phyloP scores from a whole-genome alignment of 2,329 filamentous ascomycete species.

The Zymoseptoria brevis region DNA sequence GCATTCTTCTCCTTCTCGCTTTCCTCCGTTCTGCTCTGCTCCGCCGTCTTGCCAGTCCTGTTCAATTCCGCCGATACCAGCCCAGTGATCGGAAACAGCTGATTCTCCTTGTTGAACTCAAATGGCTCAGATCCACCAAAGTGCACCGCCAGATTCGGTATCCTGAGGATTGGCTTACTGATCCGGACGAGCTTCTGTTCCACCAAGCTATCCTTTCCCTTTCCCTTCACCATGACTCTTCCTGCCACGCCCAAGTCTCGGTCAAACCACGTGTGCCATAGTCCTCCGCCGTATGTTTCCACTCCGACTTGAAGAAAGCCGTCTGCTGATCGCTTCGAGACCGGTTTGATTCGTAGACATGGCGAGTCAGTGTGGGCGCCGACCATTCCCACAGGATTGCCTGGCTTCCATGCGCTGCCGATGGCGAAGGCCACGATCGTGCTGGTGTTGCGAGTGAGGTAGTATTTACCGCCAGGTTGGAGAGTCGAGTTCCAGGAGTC shows the following conservation, averaged over 20 bases:
- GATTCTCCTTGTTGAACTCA: slow-evolving; percentile 92
- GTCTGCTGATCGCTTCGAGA: slow-evolving; percentile 77
- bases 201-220: slow-evolving; percentile 59
- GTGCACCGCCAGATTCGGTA: slow-evolving; percentile 91
- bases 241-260: slow-evolving; percentile 87
- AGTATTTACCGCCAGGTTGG: slow-evolving; percentile 87
- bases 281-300: slow-evolving; percentile 91
- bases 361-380: slow-evolving; percentile 95
- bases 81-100: slow-evolving; percentile 88
- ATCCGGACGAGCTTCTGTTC: slow-evolving; percentile 82
- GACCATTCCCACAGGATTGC: slow-evolving; percentile 84
- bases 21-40: slow-evolving; percentile 39
- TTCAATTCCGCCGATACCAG: slow-evolving; percentile 84
- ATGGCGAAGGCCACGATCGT: slow-evolving; percentile 90
- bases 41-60: slow-evolving; percentile 51
- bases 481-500: slow-evolving; percentile 78
- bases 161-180: slow-evolving; percentile 79
- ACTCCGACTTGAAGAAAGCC: slow-evolving; percentile 93
- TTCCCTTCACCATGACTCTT: slow-evolving; percentile 62
- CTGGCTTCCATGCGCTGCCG: slow-evolving; percentile 81
- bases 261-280: slow-evolving; percentile 99
- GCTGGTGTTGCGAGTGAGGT: slow-evolving; percentile 85
- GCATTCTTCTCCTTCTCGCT: slow-evolving; percentile 32
- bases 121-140: slow-evolving; percentile 80
- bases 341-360: slow-evolving; percentile 83